phyloP scores from a whole-genome alignment of 116 monocot species.

The Phalaenopsis hybrid region DNA sequence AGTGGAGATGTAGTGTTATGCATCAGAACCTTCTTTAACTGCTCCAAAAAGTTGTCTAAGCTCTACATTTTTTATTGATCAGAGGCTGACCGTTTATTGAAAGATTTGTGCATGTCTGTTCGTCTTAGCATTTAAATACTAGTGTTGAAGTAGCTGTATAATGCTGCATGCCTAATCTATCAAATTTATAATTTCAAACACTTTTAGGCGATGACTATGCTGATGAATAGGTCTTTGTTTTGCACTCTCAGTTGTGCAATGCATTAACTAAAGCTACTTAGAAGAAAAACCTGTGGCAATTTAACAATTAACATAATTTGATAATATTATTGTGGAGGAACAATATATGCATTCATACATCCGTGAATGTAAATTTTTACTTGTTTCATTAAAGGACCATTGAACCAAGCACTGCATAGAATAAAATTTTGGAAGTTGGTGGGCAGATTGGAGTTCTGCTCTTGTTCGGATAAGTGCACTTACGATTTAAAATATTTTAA shows the following conservation, averaged over 20 bases:
- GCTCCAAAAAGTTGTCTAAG: neutral
- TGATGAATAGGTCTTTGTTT: neutral
- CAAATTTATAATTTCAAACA: neutral
- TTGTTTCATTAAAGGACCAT: neutral
- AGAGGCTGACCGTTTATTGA: neutral
- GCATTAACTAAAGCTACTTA: neutral
- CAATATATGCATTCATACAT: neutral
- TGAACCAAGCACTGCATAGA: neutral
- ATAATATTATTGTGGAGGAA: neutral
- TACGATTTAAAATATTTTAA: neutral
- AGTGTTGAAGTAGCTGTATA: neutral
- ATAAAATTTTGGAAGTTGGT: constrained; percentile 1
- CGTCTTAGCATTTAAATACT: neutral
- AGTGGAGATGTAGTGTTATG: neutral
- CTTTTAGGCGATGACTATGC: neutral
- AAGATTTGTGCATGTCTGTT: neutral
- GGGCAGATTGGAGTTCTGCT: neutral
- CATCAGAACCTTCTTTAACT: neutral
- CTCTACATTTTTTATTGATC: neutral
- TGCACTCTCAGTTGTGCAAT: neutral
- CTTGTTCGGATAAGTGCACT: neutral
- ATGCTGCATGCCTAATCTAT: neutral
- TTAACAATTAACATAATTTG: neutral
- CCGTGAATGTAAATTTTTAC: neutral
- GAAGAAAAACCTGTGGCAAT: neutral